Conservation (phyloP, 805 yeast genomes). For the Brettanomyces naardenensis region DNA sequence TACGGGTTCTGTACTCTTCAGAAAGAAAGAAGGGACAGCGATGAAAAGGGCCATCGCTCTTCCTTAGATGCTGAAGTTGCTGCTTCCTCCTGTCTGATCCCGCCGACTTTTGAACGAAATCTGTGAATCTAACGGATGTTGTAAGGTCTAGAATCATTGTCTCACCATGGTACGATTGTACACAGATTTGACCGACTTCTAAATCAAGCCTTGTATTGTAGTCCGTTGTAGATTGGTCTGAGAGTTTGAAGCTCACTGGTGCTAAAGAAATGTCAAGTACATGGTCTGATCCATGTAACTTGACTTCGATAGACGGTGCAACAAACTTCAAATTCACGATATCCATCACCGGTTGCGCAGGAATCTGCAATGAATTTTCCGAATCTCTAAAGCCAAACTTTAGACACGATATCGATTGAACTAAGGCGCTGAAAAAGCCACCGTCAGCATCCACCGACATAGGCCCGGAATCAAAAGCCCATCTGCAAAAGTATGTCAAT, state of each 20-base stretch:
- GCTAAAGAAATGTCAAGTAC: constrained; percentile 17
- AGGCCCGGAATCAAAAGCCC: constrained; percentile 74
- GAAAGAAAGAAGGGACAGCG: constrained; percentile 66
- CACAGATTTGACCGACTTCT: constrained; percentile 38
- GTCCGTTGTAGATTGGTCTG: constrained; percentile 63
- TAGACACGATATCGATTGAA: constrained; percentile 36
- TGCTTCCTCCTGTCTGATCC: constrained; percentile 34
- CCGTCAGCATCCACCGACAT: constrained; percentile 46
- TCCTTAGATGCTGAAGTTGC: constrained; percentile 59
- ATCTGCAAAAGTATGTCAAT: constrained; percentile 81
- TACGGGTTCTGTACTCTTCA: constrained; percentile 35
- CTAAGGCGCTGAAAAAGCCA: constrained; percentile 35
- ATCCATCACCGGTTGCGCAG: constrained; percentile 54
- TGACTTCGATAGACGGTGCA: constrained; percentile 39
- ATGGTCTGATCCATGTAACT: constrained; percentile 29
- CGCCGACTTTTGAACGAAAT: constrained; percentile 47
- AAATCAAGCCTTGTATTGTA: constrained; percentile 51
- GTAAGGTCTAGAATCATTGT: constrained; percentile 31
- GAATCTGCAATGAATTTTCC: constrained; percentile 65
- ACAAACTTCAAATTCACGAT: constrained; percentile 56
- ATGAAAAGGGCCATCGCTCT: constrained; percentile 79
- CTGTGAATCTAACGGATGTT: constrained; percentile 54
- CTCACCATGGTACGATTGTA: constrained; percentile 15
- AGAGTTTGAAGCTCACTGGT: constrained; percentile 33
- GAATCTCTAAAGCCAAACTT: constrained; percentile 60